phyloP scores from a whole-genome alignment of 306 rosid species.

The Vigna hirtella region DNA sequence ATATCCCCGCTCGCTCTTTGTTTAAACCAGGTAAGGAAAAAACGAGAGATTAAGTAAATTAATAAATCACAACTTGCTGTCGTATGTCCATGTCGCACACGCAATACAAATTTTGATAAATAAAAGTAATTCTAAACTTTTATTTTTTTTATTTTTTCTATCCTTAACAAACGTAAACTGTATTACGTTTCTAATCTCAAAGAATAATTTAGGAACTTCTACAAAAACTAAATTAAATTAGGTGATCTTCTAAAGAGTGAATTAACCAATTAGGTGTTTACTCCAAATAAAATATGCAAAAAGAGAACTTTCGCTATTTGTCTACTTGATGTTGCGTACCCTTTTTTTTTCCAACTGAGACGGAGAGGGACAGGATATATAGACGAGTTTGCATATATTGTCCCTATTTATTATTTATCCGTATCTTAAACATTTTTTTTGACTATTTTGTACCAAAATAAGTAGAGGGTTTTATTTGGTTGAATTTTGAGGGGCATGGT shows the following conservation, averaged over 20 bases:
- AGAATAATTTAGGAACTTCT: not conserved
- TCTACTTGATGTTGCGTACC: not conserved
- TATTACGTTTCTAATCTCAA: not conserved
- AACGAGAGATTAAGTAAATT: too few species aligned
- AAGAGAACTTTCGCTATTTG: conserved; percentile 2
- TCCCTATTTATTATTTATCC: not conserved
- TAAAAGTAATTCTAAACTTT: too few species aligned
- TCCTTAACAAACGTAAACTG: not conserved
- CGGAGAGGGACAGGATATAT: conserved; percentile 7
- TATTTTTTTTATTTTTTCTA: too few species aligned
- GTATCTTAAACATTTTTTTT: not conserved
- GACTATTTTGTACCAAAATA: not conserved
- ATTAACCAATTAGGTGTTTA: not conserved
- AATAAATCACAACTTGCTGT: too few species aligned
- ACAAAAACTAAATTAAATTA: not conserved
- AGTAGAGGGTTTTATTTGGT: not conserved
- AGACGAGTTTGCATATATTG: not conserved
- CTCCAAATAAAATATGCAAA: not conserved
- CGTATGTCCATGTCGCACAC: too few species aligned
- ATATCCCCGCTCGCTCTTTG: too few species aligned
- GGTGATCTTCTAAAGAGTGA: not conserved
- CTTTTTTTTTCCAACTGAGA: not conserved
- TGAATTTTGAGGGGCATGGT: conserved; percentile 12
- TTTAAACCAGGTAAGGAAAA: too few species aligned
- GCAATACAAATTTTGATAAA: too few species aligned